A percentile compares a stretch with the other conserved stretches of the same genome.
Evolutionary conservation across 2,329 filamentous ascomycete genomes (phyloP).

Genomic region (Elsinoe perseae): DNA sequence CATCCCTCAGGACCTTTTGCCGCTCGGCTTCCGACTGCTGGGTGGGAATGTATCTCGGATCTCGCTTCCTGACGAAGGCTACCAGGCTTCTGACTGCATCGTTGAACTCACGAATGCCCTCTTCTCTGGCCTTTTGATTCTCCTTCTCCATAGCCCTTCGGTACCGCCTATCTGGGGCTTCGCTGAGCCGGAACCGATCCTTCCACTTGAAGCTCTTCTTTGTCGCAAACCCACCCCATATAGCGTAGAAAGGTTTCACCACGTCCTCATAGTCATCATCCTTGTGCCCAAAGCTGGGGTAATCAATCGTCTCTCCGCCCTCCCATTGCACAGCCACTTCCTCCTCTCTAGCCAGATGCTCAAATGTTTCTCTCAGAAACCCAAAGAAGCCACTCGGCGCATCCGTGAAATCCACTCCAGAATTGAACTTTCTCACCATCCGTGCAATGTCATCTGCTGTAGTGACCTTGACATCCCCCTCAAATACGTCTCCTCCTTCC

Average conservation of each 20-base stretch:
- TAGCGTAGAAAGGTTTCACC: slow-evolving; percentile 71
- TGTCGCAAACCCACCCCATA: slow-evolving; percentile 76
- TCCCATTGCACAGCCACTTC: slow-evolving; percentile 64
- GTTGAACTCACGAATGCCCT: slow-evolving; percentile 81
- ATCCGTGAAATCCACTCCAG: slow-evolving; percentile 71
- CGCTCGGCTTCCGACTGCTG: slow-evolving; percentile 71
- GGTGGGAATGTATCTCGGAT: slow-evolving; percentile 74
- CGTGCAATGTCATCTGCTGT: slow-evolving; percentile 70
- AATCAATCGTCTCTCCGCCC: slow-evolving; percentile 52
- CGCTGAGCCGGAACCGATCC: slow-evolving; percentile 72
- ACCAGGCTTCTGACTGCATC: slow-evolving; percentile 82
- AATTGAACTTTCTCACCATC: slow-evolving; percentile 73
- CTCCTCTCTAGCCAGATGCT: slow-evolving; percentile 73
- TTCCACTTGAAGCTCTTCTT: slow-evolving; percentile 83
- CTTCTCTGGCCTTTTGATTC: slow-evolving; percentile 76
- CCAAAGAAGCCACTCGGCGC: slow-evolving; percentile 77
- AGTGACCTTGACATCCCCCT: slow-evolving; percentile 65
- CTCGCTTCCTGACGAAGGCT: slow-evolving; percentile 80
- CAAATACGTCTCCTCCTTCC: slow-evolving; percentile 42
- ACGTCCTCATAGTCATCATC: slow-evolving; percentile 66
- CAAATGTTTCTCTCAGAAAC: slow-evolving; percentile 67
- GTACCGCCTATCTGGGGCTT: slow-evolving; percentile 77
- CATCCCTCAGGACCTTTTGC: slow-evolving; percentile 67
- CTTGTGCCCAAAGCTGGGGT: slow-evolving; percentile 76
- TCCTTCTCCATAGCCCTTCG: slow-evolving; percentile 90